Evolutionary conservation across 345 rosid species (phyloP), one percentile per base, ranked within the genome.

Genomic region (Gossypium australe): DNA sequence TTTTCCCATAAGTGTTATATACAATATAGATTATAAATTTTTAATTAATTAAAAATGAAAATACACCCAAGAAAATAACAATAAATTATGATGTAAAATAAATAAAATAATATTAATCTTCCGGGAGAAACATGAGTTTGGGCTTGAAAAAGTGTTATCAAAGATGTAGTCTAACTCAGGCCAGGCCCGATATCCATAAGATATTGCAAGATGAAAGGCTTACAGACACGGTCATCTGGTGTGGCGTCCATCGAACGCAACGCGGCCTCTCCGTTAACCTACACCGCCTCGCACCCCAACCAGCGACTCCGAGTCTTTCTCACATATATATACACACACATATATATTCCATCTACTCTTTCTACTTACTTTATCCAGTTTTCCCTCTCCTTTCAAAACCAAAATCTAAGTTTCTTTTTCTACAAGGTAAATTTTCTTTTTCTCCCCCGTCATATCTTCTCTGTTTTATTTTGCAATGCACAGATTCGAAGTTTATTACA

Each of bases 321-420:
- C 34, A 14, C 27, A 20, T 38, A 62, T n/a, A 63, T 29, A 52
- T 1, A 14, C 3, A 60, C 55, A 4, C 7, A 29, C 8, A 4
- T 0, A 4, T 16, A 3, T 4, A 14, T 11, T 24, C 7, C 63
- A 1, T 4, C 2, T 4, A 1, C 57, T 18, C 24, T 6, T 13
- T 4, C 18, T 8, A 0, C 0, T n/a, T 48, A 7, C 13, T 38
- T 25, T 27, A n/a, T 25, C 44, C n/a, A 24, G 2, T 22, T 74
- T 78, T 70, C 75, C 72, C 61, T 75, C 72, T 55, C 16, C 55
- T 69, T 79, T 70, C 53, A 16, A 70, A 75, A 2, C 14, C 72
- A 12, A 45, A 16, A 25, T 9, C 16, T 11, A 9, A 41, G 56
- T 24, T 52, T 24, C 9, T 7, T 47, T 11, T 44, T 2, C 2